Conservation (phyloP, 768 basidiomycete species). For the Botryobasidium botryosum region DNA sequence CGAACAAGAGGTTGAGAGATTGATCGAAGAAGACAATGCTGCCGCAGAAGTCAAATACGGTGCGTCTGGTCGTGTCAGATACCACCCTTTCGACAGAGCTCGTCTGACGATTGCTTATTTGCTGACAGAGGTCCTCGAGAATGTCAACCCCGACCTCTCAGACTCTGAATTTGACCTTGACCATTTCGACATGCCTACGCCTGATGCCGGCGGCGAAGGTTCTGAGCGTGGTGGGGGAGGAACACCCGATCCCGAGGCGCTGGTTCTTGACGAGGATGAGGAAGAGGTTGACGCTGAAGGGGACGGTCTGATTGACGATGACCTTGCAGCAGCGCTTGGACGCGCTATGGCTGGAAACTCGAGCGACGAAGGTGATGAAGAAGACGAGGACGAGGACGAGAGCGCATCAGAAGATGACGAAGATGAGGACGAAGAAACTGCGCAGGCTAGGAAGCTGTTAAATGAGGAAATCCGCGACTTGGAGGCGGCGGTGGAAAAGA, state of each 20-base stretch:
- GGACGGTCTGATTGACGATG: slow-evolving; percentile 76
- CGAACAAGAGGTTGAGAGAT: slow-evolving; percentile 78
- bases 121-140: slow-evolving; percentile 58
- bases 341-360: slow-evolving; percentile 46
- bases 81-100: not conserved
- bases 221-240: slow-evolving; percentile 28
- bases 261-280: slow-evolving; percentile 35
- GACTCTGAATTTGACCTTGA: slow-evolving; percentile 70
- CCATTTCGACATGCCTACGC: slow-evolving; percentile 40
- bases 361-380: slow-evolving; percentile 32
- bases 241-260: slow-evolving; percentile 26
- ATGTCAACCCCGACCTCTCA: slow-evolving; percentile 79
- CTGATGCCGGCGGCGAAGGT: slow-evolving; percentile 29
- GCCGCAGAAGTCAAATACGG: slow-evolving; percentile 68
- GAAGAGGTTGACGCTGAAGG: slow-evolving; percentile 31
- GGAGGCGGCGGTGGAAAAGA: slow-evolving; percentile 75
- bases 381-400: slow-evolving; percentile 43
- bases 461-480: slow-evolving; percentile 83
- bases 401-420: slow-evolving; percentile 57
- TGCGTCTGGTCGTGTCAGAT: slow-evolving; percentile 18
- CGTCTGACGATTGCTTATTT: slow-evolving; percentile 1
- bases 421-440: slow-evolving; percentile 30
- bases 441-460: slow-evolving; percentile 46
- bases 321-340: slow-evolving; percentile 75
- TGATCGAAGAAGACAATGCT: slow-evolving; percentile 62